Percentiles rank a stretch among this genome's conserved stretches.
phyloP scores from a whole-genome alignment of 495 filamentous ascomycete species.

The Cercophora sp. region DNA sequence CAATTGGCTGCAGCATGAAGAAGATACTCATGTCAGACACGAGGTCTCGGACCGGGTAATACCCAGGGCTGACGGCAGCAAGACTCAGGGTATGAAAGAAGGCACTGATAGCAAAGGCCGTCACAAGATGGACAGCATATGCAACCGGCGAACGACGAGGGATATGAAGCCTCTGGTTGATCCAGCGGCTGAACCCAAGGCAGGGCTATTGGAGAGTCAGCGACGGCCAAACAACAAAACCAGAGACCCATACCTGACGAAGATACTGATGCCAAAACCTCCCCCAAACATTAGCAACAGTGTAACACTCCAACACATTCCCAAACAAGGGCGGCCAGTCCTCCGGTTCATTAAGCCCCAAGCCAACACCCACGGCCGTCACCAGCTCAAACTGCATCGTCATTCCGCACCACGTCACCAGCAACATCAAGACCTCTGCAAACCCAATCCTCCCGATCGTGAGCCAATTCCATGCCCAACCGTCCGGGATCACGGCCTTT shows the following conservation, averaged over 20 bases:
- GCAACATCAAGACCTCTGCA: constrained; percentile 12
- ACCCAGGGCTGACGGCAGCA: constrained; percentile 14
- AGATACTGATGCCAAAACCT: constrained; percentile 42
- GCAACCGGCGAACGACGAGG: constrained; percentile 26
- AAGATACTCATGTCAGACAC: constrained; percentile 23
- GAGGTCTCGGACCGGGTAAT: constrained; percentile 19
- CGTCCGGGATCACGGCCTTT: neutral
- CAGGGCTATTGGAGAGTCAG: constrained; percentile 11
- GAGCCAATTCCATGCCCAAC: constrained; percentile 2
- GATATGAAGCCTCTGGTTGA: constrained; percentile 27
- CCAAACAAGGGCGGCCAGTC: constrained; percentile 36
- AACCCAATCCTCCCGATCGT: constrained; percentile 1
- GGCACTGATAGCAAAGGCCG: constrained; percentile 34
- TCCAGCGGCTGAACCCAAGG: constrained; percentile 23
- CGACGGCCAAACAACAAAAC: neutral
- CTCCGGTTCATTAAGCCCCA: constrained; percentile 12
- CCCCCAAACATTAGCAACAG: constrained; percentile 19
- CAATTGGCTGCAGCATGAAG: constrained; percentile 33
- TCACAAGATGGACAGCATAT: constrained; percentile 31
- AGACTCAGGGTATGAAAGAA: constrained; percentile 29
- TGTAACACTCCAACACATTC: constrained; percentile 30
- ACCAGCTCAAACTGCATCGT: constrained; percentile 13
- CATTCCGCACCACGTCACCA: constrained; percentile 12
- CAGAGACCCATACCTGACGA: constrained; percentile 18
- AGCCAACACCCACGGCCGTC: constrained; percentile 9